These are phyloP conservation scores for Cladophialophora carrionii DNA, from an alignment of 2,329 filamentous ascomycete species.

Conservation along the genomic window DNA sequence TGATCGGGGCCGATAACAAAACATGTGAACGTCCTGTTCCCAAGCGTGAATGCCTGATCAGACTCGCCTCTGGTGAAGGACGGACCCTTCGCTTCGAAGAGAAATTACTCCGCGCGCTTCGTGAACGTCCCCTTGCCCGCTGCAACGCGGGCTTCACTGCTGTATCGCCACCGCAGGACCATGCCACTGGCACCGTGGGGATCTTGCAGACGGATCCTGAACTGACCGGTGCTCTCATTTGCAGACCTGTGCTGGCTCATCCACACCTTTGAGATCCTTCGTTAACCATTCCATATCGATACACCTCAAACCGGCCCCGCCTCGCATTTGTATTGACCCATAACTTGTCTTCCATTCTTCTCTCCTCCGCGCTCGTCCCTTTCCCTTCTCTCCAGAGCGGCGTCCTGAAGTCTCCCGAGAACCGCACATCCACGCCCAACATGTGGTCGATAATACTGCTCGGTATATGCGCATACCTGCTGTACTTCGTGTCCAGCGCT, in stretches of 20 bases:
- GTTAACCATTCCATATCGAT: slow-evolving; percentile 24
- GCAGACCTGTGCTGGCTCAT: neutral
- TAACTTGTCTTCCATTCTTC: neutral
- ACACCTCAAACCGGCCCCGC: slow-evolving; percentile 20
- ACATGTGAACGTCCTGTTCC: neutral
- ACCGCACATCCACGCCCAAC: neutral
- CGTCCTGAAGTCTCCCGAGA: neutral
- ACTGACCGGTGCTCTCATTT: neutral
- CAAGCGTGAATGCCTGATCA: neutral
- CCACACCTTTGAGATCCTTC: slow-evolving; percentile 8
- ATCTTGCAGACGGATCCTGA: neutral
- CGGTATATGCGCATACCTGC: slow-evolving; percentile 14
- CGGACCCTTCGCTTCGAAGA: slow-evolving; percentile 1
- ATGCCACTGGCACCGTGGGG: neutral
- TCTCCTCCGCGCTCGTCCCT: neutral
- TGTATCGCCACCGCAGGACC: neutral
- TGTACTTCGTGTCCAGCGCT: slow-evolving; percentile 22
- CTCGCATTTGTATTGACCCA: slow-evolving; percentile 14
- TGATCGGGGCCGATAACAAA: neutral
- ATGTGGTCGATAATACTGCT: slow-evolving; percentile 30
- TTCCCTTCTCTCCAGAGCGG: neutral
- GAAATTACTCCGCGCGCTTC: neutral
- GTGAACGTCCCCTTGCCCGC: neutral
- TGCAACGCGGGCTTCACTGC: neutral
- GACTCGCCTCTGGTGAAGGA: neutral